Conservation (phyloP, 352 stramenopile species). For the Pythium myriotylum region DNA sequence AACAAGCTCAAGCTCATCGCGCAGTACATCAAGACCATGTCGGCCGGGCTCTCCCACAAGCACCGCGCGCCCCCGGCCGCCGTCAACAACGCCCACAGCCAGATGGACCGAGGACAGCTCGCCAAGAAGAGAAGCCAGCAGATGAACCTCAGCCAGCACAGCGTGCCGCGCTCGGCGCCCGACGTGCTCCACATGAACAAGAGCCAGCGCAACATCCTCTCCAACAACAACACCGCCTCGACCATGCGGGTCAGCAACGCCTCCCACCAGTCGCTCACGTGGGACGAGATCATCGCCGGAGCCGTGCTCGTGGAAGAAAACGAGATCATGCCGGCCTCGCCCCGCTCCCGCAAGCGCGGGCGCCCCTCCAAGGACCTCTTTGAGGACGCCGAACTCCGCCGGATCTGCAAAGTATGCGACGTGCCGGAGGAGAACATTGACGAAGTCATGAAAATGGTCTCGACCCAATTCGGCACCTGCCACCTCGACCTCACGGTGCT, state of each 20-base stretch:
- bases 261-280: conserved; percentile 21
- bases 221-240: neutral
- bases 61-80: conserved; percentile 6
- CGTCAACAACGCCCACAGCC: conserved; percentile 2
- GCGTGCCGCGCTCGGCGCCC: conserved; percentile 19
- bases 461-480: conserved; percentile 60
- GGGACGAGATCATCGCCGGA: conserved; percentile 33
- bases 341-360: conserved; percentile 52
- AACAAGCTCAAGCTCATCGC: conserved; percentile 27
- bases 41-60: conserved; percentile 15
- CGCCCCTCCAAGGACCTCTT: conserved; percentile 46
- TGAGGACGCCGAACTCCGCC: conserved; percentile 49
- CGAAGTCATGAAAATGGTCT: conserved; percentile 53
- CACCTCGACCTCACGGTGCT: conserved; percentile 73
- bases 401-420: conserved; percentile 50
- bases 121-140: conserved; percentile 28
- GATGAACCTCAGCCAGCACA: conserved; percentile 27
- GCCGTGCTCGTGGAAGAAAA: conserved; percentile 39
- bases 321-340: conserved; percentile 44
- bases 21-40: conserved; percentile 31
- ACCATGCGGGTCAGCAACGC: conserved; percentile 17
- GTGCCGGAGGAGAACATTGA: conserved; percentile 45
- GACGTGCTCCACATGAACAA: conserved; percentile 24
- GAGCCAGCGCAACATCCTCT: conserved; percentile 9
- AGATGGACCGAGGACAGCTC: conserved; percentile 4